Conservation (phyloP, 345 rosid species). For the Moricandia arvensis region DNA sequence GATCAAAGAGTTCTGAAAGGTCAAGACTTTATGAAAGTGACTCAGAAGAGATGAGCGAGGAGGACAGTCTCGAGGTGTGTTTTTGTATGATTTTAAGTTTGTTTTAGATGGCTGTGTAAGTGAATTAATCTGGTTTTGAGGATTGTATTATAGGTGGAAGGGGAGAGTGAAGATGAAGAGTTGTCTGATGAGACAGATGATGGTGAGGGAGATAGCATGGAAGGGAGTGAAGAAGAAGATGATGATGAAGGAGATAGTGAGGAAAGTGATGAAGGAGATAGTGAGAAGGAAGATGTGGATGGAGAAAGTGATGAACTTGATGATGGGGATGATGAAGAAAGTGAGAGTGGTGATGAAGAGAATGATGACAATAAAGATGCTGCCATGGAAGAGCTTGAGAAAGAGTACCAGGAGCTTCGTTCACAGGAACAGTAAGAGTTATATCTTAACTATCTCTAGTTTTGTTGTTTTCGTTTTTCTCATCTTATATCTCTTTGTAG, state of each 20-base stretch:
- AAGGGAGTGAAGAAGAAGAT: conserved; percentile 30
- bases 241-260: conserved; percentile 28
- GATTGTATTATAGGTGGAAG: conserved; percentile 7
- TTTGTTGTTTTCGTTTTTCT: background rate
- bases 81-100: conserved; percentile 4
- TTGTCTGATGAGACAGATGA: conserved; percentile 25
- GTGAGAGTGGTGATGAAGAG: conserved; percentile 42
- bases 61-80: conserved; percentile 26
- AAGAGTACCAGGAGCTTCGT: conserved; percentile 65
- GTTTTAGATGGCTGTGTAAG: background rate
- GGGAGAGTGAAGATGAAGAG: conserved; percentile 17
- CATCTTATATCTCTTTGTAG: background rate
- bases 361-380: conserved; percentile 40
- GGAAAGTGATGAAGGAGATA: conserved; percentile 30
- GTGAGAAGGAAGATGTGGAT: conserved; percentile 29
- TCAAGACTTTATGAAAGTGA: conserved; percentile 35
- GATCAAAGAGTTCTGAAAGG: conserved; percentile 42
- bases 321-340: conserved; percentile 65
- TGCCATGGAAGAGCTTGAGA: conserved; percentile 85
- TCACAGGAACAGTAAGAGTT: conserved; percentile 70
- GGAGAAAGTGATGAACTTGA: conserved; percentile 33
- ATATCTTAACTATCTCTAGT: background rate
- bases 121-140: conserved; percentile 8
- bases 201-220: conserved; percentile 24
- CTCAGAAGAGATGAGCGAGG: conserved; percentile 41